Base-by-base conservation (phyloP, 257 asterid genomes). In the Plantago elongata region DNA sequence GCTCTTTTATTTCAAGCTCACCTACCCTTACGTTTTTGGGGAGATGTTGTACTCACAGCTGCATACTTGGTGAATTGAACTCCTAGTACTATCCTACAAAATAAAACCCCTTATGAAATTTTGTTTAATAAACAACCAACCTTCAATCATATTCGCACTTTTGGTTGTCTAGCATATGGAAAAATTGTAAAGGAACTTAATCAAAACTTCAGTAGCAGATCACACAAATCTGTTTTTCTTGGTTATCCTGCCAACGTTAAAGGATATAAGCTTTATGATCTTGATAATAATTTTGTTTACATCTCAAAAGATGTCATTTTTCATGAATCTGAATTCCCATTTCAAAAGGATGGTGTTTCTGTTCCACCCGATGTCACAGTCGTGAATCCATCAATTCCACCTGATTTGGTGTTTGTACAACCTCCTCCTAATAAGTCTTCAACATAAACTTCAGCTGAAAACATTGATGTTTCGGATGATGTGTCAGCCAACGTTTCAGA, bases 1-100 rank as follows among this genome's bases (percentile, higher is more conserved):
- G 54, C 54, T 2, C 14, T 49, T 49, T 15, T 49, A 49, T 14
- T 49, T 49, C 54, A 49, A 49, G 54, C 54, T n/a, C 17, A 17
- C 54, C 9, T 49, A 49, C 54, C 54, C 8, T n/a, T 49, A n/a
- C 11, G 17, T 49, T 49, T 49, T 49, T 49, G 54, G 54, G 29
- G 27, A 49, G 54, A 49, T 49, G 54, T 0, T 49, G n/a, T 49
- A n/a, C 17, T 49, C 5, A 49, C 29, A 8, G 52, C 52, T 48
- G 16, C 16, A 9, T 48, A 48, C 16, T 18, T 48, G 6, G 16
- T 48, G n/a, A 48, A 48, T 48, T 17, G 18, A 5, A 48, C 52
- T 13, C 52, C 52, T 13, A 13, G 9, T 13, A 15, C 7, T 48
- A 48, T 4, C 16, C 9, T 48, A n/a, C n/a, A 48, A 13, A 49